These are phyloP conservation scores for Calonectria pseudoreteaudii DNA, from an alignment of 2,329 filamentous ascomycete species.

Conservation along the genomic window DNA sequence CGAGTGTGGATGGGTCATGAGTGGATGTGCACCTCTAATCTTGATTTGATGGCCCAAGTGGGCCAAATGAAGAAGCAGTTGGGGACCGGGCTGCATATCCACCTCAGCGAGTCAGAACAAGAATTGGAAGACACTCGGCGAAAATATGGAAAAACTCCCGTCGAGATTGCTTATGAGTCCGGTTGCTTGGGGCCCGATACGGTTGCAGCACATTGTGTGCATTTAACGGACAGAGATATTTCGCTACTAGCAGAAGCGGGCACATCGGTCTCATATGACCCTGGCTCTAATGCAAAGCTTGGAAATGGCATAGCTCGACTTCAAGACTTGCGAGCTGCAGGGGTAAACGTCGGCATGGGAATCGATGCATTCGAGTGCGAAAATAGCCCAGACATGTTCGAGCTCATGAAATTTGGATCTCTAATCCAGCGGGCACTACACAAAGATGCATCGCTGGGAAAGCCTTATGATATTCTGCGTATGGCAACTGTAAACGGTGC, in stretches of 20 bases:
- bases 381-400: conserved; percentile 29
- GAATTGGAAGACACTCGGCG: not conserved
- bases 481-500: conserved; percentile 24
- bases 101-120: conserved; percentile 15
- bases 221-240: conserved; percentile 24
- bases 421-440: conserved; percentile 25
- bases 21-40: conserved; percentile 28
- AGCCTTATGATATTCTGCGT: conserved; percentile 20
- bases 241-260: conserved; percentile 17
- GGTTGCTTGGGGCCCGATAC: conserved; percentile 20
- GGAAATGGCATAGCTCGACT: conserved; percentile 23
- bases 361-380: conserved; percentile 27
- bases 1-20: conserved; percentile 28
- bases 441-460: conserved; percentile 19
- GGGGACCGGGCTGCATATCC: conserved; percentile 22
- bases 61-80: conserved; percentile 21
- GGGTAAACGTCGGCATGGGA: conserved; percentile 24
- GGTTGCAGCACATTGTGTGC: conserved; percentile 25
- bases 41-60: conserved; percentile 24
- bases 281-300: conserved; percentile 28
- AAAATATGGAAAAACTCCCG: conserved; percentile 19
- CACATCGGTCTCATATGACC: conserved; percentile 24
- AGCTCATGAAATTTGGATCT: conserved; percentile 27
- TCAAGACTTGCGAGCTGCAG: conserved; percentile 16
- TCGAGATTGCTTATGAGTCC: conserved; percentile 23